A percentile compares a stretch with the other conserved stretches of the same genome.
These are phyloP conservation scores for Arctostaphylos glauca DNA, from an alignment of 148 eudicot species.

Conservation along the genomic window DNA sequence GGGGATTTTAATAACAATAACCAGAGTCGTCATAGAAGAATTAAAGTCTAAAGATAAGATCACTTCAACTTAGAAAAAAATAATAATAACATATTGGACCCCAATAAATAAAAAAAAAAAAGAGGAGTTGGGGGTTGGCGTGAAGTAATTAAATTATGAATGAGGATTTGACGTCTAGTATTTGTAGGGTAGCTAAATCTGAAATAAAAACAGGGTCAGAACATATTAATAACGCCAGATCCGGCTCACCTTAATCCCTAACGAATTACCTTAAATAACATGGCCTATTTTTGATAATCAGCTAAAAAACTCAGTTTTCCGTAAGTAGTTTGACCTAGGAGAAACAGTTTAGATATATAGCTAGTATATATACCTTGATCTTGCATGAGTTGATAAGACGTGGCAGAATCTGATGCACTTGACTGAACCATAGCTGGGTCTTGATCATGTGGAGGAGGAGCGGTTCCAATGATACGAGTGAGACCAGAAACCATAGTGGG, in stretches of 20 bases:
- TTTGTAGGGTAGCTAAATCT: background rate
- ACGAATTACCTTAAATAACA: background rate
- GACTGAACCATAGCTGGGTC: background rate
- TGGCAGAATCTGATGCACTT: background rate
- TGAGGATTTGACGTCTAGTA: background rate
- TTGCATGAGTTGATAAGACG: background rate
- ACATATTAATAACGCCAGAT: background rate
- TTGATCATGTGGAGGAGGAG: background rate
- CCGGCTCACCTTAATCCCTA: background rate
- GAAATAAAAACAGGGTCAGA: background rate
- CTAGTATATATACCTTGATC: slow-evolving; percentile 13
- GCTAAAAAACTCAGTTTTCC: background rate
- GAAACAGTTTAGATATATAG: background rate
- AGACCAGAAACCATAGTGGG: slow-evolving; percentile 53
- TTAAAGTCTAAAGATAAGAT: background rate
- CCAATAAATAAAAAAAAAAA: background rate
- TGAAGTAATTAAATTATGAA: background rate
- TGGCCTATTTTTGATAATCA: background rate
- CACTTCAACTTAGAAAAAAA: background rate
- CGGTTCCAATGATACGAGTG: slow-evolving; percentile 42
- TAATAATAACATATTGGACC: background rate
- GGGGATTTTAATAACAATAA: too few species aligned
- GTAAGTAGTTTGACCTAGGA: background rate
- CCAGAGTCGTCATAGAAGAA: too few species aligned
- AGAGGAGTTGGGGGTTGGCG: background rate